Evolutionary conservation across 164 flowering plant genomes (phyloP).

Genomic region (Buxus sempervirens): DNA sequence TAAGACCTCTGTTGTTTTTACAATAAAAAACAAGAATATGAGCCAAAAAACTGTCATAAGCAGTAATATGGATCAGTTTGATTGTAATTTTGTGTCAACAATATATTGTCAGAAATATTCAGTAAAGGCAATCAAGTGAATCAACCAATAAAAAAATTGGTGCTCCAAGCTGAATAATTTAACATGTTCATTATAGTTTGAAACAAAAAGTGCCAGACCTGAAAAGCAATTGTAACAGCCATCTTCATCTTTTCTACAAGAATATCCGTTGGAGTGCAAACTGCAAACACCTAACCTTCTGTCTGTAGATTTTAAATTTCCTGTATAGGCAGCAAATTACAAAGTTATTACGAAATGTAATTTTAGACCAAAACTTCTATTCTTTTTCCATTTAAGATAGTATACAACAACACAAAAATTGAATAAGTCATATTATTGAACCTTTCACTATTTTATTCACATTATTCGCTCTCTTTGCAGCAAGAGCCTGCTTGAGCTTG

Average conservation of each 20-base stretch:
- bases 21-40: neutral
- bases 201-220: conserved; percentile 38
- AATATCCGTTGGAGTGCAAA: conserved; percentile 48
- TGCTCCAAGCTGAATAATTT: too few relatives aligned
- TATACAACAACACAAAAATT: too few relatives aligned
- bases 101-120: too few relatives aligned
- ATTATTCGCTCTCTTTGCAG: conserved; percentile 44
- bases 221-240: conserved; percentile 58
- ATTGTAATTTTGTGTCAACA: too few relatives aligned
- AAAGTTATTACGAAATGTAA: conserved; percentile 9
- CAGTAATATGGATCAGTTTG: neutral
- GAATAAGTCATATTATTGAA: conserved; percentile 3
- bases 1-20: neutral
- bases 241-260: conserved; percentile 53
- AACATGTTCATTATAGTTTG: too few relatives aligned
- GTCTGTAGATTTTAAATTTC: conserved; percentile 39
- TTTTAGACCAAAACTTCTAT: neutral
- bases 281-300: conserved; percentile 41
- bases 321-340: conserved; percentile 32
- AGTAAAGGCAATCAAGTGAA: too few relatives aligned
- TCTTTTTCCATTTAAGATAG: too few relatives aligned
- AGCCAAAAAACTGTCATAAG: too few relatives aligned
- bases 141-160: too few relatives aligned
- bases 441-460: conserved; percentile 39
- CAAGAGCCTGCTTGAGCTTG: conserved; percentile 78